phyloP scores from a whole-genome alignment of 164 flowering plant species.

The Saururus chinensis region DNA sequence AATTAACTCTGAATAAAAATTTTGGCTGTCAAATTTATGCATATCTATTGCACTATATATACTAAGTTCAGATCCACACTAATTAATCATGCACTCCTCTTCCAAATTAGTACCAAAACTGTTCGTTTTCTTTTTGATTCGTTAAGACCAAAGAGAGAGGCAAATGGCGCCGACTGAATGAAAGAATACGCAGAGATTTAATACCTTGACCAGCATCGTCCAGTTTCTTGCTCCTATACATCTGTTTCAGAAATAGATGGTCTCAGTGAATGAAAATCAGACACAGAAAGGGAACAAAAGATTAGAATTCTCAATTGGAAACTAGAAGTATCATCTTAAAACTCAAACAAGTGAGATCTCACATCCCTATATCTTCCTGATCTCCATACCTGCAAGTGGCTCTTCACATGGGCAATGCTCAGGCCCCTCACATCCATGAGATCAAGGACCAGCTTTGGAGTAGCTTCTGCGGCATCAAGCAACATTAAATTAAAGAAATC shows the following conservation, averaged over 20 bases:
- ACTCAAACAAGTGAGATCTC: neutral
- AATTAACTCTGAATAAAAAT: too few species aligned
- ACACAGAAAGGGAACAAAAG: neutral
- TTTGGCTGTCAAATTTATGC: too few species aligned
- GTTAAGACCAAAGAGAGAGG: neutral
- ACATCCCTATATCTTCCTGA: neutral
- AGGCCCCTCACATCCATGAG: slow-evolving; percentile 63
- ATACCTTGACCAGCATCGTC: slow-evolving; percentile 62
- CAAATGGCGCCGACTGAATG: neutral
- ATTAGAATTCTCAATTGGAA: neutral
- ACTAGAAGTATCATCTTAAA: neutral
- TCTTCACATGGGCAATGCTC: slow-evolving; percentile 71
- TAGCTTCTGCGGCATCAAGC: slow-evolving; percentile 37
- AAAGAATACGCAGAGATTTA: neutral
- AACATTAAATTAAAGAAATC: too few species aligned
- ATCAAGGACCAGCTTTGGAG: slow-evolving; percentile 71
- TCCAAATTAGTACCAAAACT: too few species aligned
- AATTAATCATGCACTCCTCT: too few species aligned
- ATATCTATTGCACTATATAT: too few species aligned
- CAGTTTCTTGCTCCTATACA: slow-evolving; percentile 67
- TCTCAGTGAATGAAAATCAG: too few species aligned
- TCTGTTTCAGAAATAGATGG: too few species aligned
- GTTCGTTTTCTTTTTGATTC: neutral
- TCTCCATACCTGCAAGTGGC: slow-evolving; percentile 57
- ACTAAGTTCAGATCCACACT: too few species aligned